A percentile compares a stretch with the other conserved stretches of the same genome.
Conservation (phyloP, 371 early-diverging fungal species). For the Dichotomocladium elegans region DNA sequence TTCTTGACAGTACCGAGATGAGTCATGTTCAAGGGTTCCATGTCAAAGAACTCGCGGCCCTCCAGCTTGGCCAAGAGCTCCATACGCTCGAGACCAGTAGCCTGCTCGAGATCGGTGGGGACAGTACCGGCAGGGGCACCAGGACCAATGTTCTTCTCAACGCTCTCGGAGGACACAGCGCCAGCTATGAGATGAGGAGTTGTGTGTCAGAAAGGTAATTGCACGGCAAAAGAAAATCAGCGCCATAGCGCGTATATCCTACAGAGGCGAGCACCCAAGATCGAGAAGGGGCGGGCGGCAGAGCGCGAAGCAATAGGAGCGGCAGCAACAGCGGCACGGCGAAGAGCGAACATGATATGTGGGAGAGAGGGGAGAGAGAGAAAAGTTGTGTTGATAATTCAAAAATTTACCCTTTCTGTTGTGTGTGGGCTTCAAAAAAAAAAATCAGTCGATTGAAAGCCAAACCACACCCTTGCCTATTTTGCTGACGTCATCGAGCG, state of each 20-base stretch:
- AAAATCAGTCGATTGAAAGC: conserved; percentile 4
- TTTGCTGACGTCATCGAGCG: conserved; percentile 1
- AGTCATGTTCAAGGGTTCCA: conserved; percentile 75
- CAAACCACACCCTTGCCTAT: not conserved
- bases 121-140: conserved; percentile 72
- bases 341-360: conserved; percentile 26
- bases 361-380: not conserved
- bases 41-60: conserved; percentile 87
- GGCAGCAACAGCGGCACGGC: conserved; percentile 30
- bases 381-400: not conserved
- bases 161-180: conserved; percentile 31
- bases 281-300: conserved; percentile 24
- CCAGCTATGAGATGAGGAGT: not conserved
- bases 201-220: conserved; percentile 1
- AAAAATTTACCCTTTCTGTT: conserved; percentile 2
- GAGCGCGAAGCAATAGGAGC: conserved; percentile 22
- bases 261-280: conserved; percentile 29
- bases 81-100: conserved; percentile 90
- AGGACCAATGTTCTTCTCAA: conserved; percentile 33
- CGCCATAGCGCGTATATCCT: no score
- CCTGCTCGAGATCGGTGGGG: conserved; percentile 87
- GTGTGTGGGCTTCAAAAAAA: conserved; percentile 1
- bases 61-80: conserved; percentile 84
- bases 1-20: conserved; percentile 79
- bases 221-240: no score